Evolutionary conservation across 2,329 filamentous ascomycete species (phyloP).

Genomic region (Colletotrichum lini): DNA sequence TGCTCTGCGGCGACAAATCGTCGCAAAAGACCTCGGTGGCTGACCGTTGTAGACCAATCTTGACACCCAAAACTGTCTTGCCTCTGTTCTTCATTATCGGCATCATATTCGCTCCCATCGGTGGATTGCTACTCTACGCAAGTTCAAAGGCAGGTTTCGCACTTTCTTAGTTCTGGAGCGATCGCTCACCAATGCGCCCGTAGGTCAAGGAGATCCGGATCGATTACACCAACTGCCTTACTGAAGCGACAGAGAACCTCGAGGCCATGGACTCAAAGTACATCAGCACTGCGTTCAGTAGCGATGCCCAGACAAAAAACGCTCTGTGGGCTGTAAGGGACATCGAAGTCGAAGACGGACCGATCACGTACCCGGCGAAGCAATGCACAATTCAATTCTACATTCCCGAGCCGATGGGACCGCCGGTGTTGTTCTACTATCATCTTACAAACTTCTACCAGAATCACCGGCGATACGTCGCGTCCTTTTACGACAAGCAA

Average conservation of each 20-base stretch:
- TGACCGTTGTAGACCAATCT: slow-evolving; percentile 78
- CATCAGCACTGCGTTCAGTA: slow-evolving; percentile 81
- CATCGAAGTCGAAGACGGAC: slow-evolving; percentile 57
- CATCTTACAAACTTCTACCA: slow-evolving; percentile 98
- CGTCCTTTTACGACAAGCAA: slow-evolving; percentile 87
- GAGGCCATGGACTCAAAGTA: slow-evolving; percentile 68
- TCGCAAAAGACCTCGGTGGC: slow-evolving; percentile 13
- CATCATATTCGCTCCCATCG: slow-evolving; percentile 93
- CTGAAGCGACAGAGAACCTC: slow-evolving; percentile 62
- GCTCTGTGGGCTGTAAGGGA: slow-evolving; percentile 60
- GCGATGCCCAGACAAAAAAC: slow-evolving; percentile 55
- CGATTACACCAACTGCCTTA: slow-evolving; percentile 87
- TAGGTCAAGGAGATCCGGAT: slow-evolving; percentile 92
- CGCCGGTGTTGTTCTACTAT: slow-evolving; percentile 94
- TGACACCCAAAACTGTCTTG: slow-evolving; percentile 93
- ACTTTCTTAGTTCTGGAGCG: neutral
- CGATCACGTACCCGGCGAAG: slow-evolving; percentile 54
- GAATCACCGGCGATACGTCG: slow-evolving; percentile 96
- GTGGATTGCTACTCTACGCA: slow-evolving; percentile 87
- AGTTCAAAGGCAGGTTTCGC: slow-evolving; percentile 77
- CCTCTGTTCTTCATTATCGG: slow-evolving; percentile 93
- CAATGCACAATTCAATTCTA: slow-evolving; percentile 84
- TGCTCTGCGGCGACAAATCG: slow-evolving; percentile 22
- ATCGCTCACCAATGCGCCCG: slow-evolving; percentile 16
- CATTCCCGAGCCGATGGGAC: slow-evolving; percentile 82